Conservation (phyloP, 1,284 basidiomycete genomes). For the Ceratobasidium sp. region DNA sequence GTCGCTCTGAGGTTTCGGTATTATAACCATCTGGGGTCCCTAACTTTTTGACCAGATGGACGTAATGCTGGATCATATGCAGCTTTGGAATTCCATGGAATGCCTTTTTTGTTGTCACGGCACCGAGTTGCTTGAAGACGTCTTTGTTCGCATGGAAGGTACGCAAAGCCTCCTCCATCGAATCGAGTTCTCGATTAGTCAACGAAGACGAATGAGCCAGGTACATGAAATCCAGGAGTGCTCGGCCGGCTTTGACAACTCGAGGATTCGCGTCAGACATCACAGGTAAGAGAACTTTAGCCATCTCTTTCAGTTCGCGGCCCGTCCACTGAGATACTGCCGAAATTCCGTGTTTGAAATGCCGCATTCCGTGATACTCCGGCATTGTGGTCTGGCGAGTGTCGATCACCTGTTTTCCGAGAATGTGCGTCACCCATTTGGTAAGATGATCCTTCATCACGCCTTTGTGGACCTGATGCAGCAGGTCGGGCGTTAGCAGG, state of each 20-base stretch:
- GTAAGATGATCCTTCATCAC: constrained; percentile 54
- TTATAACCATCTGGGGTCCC: constrained; percentile 48
- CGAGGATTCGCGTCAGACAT: constrained; percentile 33
- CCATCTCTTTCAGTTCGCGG: constrained; percentile 56
- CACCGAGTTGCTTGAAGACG: constrained; percentile 57
- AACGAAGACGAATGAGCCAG: neutral
- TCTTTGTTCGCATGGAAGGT: constrained; percentile 57
- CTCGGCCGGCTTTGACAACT: constrained; percentile 49
- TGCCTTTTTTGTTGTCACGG: constrained; percentile 44
- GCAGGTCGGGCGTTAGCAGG: constrained; percentile 53
- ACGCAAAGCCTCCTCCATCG: constrained; percentile 53
- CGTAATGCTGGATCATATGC: constrained; percentile 54
- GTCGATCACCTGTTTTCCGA: constrained; percentile 41
- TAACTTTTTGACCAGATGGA: constrained; percentile 9
- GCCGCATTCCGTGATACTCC: neutral
- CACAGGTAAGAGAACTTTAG: constrained; percentile 47
- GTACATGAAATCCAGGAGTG: constrained; percentile 59
- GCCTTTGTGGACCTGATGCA: constrained; percentile 56
- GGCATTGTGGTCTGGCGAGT: neutral
- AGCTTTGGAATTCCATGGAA: constrained; percentile 57
- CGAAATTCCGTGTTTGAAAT: constrained; percentile 41
- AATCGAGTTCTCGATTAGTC: constrained; percentile 55
- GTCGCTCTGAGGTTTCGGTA: constrained; percentile 47
- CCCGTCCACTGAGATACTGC: constrained; percentile 56
- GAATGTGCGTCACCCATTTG: constrained; percentile 46